phyloP scores from a whole-genome alignment of 2,329 filamentous ascomycete genomes.

The Acephala macrosclerotiorum region DNA sequence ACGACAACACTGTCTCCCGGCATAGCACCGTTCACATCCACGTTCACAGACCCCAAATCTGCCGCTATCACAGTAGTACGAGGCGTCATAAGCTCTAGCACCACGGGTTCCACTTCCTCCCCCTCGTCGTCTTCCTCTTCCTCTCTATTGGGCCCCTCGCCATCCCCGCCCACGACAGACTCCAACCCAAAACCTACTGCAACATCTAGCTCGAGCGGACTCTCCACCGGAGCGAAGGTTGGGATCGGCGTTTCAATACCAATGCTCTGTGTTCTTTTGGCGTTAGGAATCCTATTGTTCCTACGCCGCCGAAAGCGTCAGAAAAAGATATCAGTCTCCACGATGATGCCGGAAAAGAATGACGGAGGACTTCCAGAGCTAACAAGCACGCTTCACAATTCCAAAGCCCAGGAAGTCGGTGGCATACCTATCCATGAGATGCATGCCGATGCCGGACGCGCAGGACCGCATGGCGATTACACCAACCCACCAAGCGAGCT shows the following conservation, averaged over 20 bases:
- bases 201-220: neutral
- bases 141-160: too few species aligned
- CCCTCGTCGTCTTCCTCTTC: neutral
- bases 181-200: neutral
- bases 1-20: neutral
- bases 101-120: neutral
- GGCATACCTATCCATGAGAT: neutral
- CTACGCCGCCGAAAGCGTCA: neutral
- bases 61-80: neutral
- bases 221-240: neutral
- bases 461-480: neutral
- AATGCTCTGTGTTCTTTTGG: neutral
- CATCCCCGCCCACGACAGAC: too few species aligned
- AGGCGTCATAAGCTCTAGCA: neutral
- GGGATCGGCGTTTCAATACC: neutral
- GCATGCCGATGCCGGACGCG: neutral
- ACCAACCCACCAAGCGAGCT: neutral
- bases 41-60: neutral
- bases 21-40: neutral
- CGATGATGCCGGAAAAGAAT: neutral
- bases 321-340: neutral
- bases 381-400: neutral
- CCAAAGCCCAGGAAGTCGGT: neutral
- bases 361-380: neutral
- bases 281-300: neutral